Conservation (phyloP, 257 asterid species). For the Jasminum sambac region DNA sequence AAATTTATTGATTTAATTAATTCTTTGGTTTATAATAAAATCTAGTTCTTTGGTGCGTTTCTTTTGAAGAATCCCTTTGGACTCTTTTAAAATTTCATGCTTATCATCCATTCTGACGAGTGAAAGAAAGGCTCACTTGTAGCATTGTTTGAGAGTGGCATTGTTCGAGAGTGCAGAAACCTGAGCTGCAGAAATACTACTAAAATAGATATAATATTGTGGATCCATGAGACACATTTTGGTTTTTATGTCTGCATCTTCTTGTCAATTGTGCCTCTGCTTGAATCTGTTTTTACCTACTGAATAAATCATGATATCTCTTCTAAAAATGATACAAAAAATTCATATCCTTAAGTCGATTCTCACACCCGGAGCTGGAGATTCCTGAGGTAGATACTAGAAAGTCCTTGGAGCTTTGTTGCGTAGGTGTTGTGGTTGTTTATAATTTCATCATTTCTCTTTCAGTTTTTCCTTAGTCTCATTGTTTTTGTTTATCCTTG, state of each 20-base stretch:
- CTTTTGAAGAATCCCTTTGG: too few species aligned
- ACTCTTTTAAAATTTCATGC: neutral
- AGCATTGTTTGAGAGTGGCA: neutral
- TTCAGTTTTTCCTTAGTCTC: constrained; percentile 2
- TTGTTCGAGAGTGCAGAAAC: neutral
- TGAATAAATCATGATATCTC: neutral
- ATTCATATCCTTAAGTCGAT: neutral
- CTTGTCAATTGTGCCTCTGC: neutral
- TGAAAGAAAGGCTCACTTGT: neutral
- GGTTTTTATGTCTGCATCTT: neutral
- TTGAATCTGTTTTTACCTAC: neutral
- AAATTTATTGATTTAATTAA: neutral
- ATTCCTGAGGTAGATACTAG: neutral
- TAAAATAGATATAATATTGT: neutral
- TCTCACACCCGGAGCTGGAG: neutral
- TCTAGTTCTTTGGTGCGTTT: neutral
- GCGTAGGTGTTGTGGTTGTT: neutral
- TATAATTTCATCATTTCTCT: neutral
- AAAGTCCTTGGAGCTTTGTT: neutral
- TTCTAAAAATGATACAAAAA: neutral
- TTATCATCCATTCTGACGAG: neutral
- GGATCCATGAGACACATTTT: neutral
- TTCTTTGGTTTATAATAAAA: neutral
- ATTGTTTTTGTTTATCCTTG: neutral
- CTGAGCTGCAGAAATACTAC: neutral